A percentile compares a stretch with the other conserved stretches of the same genome.
Evolutionary conservation across 345 rosid species (phyloP).

Genomic region (Murraya paniculata): DNA sequence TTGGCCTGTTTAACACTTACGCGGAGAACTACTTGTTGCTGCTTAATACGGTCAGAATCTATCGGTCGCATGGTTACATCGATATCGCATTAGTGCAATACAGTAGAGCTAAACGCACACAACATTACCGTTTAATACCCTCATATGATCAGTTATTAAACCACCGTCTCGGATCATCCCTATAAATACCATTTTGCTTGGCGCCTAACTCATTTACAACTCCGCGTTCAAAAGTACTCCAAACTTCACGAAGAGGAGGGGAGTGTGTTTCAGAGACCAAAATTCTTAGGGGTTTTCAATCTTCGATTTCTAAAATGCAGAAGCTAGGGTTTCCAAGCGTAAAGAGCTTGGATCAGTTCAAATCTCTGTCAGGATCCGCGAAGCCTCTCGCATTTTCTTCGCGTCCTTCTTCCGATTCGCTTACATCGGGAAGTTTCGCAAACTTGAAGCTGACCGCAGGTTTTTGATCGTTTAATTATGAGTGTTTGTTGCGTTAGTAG

Average conservation of each 20-base stretch:
- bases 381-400: conserved; percentile 53
- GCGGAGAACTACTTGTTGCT: background rate
- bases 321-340: conserved; percentile 67
- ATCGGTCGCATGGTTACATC: too few species aligned
- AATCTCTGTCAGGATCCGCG: conserved; percentile 45
- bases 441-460: conserved; percentile 91
- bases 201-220: conserved; percentile 9
- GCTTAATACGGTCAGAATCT: background rate
- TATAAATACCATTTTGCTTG: background rate
- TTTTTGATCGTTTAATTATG: conserved; percentile 11
- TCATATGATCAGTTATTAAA: background rate
- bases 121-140: background rate
- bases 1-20: too few species aligned
- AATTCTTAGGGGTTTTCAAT: conserved; percentile 11
- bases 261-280: background rate
- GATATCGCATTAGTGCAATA: background rate
- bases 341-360: conserved; percentile 65
- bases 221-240: background rate
- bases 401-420: conserved; percentile 51
- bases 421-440: conserved; percentile 61
- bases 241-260: background rate
- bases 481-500: background rate
- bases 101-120: background rate
- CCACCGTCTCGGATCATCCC: background rate
- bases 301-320: conserved; percentile 46